phyloP scores from a whole-genome alignment of 1,284 basidiomycete species.

The Acaromyces ingoldii region DNA sequence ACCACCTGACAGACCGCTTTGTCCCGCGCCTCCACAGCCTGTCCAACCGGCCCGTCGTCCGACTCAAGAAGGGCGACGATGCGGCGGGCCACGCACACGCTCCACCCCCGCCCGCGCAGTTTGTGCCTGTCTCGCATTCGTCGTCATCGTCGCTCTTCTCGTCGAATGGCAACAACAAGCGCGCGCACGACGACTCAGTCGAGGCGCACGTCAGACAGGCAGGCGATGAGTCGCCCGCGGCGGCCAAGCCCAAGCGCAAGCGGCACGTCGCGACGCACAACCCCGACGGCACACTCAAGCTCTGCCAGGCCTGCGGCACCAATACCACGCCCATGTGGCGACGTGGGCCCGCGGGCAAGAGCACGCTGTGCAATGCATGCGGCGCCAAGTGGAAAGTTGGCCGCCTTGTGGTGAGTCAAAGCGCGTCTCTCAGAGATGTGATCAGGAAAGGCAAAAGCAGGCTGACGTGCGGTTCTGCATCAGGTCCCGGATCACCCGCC shows the following conservation, averaged over 20 bases:
- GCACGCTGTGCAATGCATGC: slow-evolving; percentile 47
- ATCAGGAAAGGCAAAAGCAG: too few relatives aligned
- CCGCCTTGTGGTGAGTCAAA: slow-evolving; percentile 30
- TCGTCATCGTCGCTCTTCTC: not conserved
- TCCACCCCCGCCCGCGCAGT: too few relatives aligned
- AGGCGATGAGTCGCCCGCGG: not conserved
- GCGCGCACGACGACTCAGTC: not conserved
- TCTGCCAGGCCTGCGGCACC: slow-evolving; percentile 46
- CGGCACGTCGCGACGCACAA: slow-evolving; percentile 49
- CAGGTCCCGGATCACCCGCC: slow-evolving; percentile 21
- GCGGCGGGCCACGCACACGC: not conserved
- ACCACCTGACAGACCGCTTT: slow-evolving; percentile 42
- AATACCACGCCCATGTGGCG: slow-evolving; percentile 50
- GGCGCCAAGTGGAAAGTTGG: slow-evolving; percentile 49
- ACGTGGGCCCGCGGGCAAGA: slow-evolving; percentile 41
- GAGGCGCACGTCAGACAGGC: too few relatives aligned
- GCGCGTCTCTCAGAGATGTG: too few relatives aligned
- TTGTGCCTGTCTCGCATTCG: too few relatives aligned
- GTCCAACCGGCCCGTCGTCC: slow-evolving; percentile 34
- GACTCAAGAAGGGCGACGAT: slow-evolving; percentile 34
- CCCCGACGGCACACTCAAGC: slow-evolving; percentile 45
- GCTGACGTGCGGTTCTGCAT: too few relatives aligned
- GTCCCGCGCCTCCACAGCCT: slow-evolving; percentile 30
- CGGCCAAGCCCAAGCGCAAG: slow-evolving; percentile 28
- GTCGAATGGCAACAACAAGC: not conserved